Conservation (phyloP, 805 yeast genomes). For the Wickerhamomyces bisporus region DNA sequence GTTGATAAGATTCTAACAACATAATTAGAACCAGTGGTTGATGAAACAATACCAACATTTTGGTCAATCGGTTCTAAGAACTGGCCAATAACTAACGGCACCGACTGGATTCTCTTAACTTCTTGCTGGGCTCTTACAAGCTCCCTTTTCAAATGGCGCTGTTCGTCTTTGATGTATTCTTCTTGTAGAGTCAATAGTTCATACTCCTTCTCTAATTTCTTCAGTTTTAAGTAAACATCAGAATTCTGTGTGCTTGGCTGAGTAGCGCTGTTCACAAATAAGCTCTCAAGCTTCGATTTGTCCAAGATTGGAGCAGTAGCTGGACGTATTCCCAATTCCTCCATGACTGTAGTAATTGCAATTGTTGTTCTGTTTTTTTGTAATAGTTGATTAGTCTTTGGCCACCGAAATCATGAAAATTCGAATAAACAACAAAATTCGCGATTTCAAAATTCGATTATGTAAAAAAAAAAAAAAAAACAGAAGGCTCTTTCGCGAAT, state of each 20-base stretch:
- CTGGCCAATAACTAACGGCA: conserved; percentile 97
- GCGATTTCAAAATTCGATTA: neutral
- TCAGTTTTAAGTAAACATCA: conserved; percentile 80
- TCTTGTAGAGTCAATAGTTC: conserved; percentile 85
- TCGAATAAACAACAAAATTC: neutral
- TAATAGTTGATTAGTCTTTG: conserved; percentile 4
- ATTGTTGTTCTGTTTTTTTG: neutral
- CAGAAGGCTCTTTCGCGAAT: too few species aligned
- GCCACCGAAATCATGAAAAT: conserved; percentile 13
- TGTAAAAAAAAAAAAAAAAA: too few species aligned
- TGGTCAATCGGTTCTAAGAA: conserved; percentile 96
- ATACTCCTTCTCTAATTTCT: conserved; percentile 85
- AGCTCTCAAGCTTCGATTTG: conserved; percentile 28
- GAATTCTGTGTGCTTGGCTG: conserved; percentile 23
- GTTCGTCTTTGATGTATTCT: conserved; percentile 96
- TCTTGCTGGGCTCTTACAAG: conserved; percentile 96
- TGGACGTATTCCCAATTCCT: conserved; percentile 53
- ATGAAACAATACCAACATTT: conserved; percentile 92
- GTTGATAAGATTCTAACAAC: conserved; percentile 95
- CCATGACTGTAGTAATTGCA: conserved; percentile 37
- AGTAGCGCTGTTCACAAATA: conserved; percentile 22
- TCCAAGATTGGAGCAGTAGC: conserved; percentile 26
- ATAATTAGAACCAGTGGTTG: conserved; percentile 96
- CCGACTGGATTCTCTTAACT: conserved; percentile 95
- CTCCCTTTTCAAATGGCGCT: conserved; percentile 92